Evolutionary conservation across 1,139 yeast genomes (phyloP).

Genomic region (Hemisphaericaspora lyxosophila): DNA sequence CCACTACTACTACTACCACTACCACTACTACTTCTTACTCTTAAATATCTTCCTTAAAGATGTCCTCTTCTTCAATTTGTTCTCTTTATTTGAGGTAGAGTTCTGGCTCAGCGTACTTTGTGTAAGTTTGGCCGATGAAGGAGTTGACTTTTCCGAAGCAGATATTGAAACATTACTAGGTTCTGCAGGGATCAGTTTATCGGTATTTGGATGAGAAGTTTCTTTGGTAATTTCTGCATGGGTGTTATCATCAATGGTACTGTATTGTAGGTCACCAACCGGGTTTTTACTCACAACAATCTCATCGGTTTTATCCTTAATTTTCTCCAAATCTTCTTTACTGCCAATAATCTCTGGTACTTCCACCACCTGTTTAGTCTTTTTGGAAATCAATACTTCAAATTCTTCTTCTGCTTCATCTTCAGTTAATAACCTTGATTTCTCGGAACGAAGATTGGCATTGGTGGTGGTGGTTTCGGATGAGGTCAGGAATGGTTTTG

Average conservation of each 20-base stretch:
- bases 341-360: conserved; percentile 6
- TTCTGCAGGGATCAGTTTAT: too few species aligned
- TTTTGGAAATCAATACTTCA: conserved; percentile 6
- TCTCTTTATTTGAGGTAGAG: neutral
- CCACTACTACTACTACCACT: too few species aligned
- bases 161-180: neutral
- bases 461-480: conserved; percentile 9
- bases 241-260: conserved; percentile 41
- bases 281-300: conserved; percentile 25
- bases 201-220: too few species aligned
- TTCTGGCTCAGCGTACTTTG: neutral
- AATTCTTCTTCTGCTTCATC: conserved; percentile 7
- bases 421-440: conserved; percentile 1
- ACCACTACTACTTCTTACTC: conserved; percentile 12
- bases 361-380: conserved; percentile 14
- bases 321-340: conserved; percentile 20
- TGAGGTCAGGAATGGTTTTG: conserved; percentile 19
- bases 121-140: too few species aligned
- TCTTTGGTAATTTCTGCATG: conserved; percentile 25
- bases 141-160: neutral
- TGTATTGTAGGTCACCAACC: conserved; percentile 20
- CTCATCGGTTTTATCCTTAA: conserved; percentile 31
- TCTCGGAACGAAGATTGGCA: conserved; percentile 12
- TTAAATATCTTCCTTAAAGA: conserved; percentile 24
- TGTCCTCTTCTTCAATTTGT: conserved; percentile 14